A percentile compares a stretch with the other conserved stretches of the same genome.
Conservation (phyloP, 2,329 filamentous ascomycete genomes). For the Verticillium isaacii region DNA sequence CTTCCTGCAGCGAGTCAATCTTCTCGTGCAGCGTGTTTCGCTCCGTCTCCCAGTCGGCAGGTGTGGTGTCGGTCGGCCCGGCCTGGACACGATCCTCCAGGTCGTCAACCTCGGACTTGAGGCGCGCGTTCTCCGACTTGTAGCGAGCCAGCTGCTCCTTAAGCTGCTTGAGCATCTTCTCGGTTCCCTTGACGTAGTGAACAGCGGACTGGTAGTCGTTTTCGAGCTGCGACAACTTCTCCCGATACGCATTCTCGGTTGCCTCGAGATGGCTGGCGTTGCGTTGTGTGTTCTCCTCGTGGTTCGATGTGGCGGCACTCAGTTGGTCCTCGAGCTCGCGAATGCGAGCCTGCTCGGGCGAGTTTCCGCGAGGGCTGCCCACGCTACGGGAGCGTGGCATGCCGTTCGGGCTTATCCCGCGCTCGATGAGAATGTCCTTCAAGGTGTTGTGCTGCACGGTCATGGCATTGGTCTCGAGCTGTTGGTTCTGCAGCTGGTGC, state of each 20-base stretch:
- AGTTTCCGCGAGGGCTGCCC: slow-evolving; percentile 68
- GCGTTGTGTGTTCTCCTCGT: slow-evolving; percentile 77
- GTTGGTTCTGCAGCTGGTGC: slow-evolving; percentile 76
- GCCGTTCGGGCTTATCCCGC: slow-evolving; percentile 75
- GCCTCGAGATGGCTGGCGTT: slow-evolving; percentile 80
- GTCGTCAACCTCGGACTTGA: slow-evolving; percentile 76
- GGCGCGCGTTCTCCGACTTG: slow-evolving; percentile 76
- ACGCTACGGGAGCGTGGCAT: slow-evolving; percentile 67
- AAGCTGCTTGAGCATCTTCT: slow-evolving; percentile 98
- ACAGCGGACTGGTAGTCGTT: slow-evolving; percentile 97
- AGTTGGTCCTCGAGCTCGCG: slow-evolving; percentile 88
- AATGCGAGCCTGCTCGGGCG: slow-evolving; percentile 75
- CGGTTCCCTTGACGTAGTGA: slow-evolving; percentile 96
- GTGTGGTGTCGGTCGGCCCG: slow-evolving; percentile 31
- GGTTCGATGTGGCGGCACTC: slow-evolving; percentile 67
- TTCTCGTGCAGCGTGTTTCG: slow-evolving; percentile 62
- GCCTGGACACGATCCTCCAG: slow-evolving; percentile 50
- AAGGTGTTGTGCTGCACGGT: slow-evolving; percentile 88
- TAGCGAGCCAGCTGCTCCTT: slow-evolving; percentile 94
- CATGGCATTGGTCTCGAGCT: slow-evolving; percentile 91
- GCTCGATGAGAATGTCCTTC: slow-evolving; percentile 86
- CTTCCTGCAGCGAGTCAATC: slow-evolving; percentile 64
- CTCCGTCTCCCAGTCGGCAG: slow-evolving; percentile 70
- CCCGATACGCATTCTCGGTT: slow-evolving; percentile 82
- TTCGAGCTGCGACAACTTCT: slow-evolving; percentile 89